A percentile compares a stretch with the other conserved stretches of the same genome.
These are phyloP conservation scores for Neurospora pannonica DNA, from an alignment of 495 filamentous ascomycete species.

Conservation along the genomic window DNA sequence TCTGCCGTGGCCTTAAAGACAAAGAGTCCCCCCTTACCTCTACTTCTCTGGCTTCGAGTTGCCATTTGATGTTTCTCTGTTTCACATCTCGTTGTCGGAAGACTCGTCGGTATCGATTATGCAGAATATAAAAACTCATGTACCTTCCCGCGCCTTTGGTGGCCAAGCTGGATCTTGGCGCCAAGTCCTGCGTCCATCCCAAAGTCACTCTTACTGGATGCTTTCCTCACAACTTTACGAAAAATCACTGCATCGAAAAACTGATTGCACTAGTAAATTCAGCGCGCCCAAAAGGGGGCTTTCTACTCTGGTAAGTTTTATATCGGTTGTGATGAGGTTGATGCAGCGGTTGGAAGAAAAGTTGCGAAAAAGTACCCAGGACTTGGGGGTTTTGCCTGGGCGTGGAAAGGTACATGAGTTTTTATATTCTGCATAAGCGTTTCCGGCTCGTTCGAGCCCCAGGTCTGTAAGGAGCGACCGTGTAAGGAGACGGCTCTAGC, in stretches of 20 bases:
- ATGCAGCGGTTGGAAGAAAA: neutral
- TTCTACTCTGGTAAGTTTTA: neutral
- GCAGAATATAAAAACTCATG: neutral
- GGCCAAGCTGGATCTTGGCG: too few species aligned
- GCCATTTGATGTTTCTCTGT: neutral
- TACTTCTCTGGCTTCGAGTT: neutral
- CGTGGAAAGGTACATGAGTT: neutral
- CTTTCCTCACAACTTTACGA: neutral
- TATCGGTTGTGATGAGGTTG: neutral
- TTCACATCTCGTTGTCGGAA: neutral
- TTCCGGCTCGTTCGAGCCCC: too few species aligned
- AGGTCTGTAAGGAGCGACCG: neutral
- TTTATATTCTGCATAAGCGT: neutral
- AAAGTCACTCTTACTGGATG: neutral
- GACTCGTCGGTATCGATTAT: neutral
- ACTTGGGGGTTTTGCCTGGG: neutral
- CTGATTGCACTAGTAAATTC: neutral
- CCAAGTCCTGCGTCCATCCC: too few species aligned
- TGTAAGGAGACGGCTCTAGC: neutral
- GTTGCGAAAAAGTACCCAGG: neutral
- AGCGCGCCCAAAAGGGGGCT: neutral
- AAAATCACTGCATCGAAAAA: neutral
- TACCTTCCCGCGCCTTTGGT: too few species aligned
- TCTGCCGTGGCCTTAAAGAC: neutral
- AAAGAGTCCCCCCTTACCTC: neutral